Percentiles rank a stretch among this genome's conserved stretches.
These are phyloP conservation scores for Trichosanthes truncata DNA, from an alignment of 306 rosid species.

Conservation along the genomic window DNA sequence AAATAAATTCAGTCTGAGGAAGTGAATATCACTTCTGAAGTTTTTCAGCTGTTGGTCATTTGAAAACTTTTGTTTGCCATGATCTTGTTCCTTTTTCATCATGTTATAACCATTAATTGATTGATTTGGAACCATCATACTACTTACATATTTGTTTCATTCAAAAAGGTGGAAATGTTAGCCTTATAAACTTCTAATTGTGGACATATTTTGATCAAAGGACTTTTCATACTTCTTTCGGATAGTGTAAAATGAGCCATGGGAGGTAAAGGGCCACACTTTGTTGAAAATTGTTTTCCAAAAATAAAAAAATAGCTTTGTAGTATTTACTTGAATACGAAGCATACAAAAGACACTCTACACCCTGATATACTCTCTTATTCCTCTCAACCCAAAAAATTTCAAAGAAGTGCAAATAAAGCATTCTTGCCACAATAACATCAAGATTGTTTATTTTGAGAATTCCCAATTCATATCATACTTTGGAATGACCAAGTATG, in stretches of 20 bases:
- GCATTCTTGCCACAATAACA: background rate
- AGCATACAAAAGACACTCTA: background rate
- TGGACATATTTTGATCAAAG: background rate
- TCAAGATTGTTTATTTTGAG: background rate
- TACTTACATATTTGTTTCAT: background rate
- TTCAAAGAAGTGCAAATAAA: background rate
- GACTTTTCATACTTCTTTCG: background rate
- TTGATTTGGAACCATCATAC: background rate
- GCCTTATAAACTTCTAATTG: background rate
- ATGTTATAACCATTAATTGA: background rate
- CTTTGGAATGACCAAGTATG: background rate
- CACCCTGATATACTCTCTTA: background rate
- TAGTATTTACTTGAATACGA: background rate
- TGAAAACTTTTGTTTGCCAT: background rate
- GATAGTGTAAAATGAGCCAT: background rate
- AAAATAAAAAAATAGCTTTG: background rate
- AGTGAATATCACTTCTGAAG: background rate
- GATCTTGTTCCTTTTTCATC: background rate
- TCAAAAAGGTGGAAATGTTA: background rate
- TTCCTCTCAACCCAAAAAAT: background rate
- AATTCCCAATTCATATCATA: background rate
- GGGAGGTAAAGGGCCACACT: background rate
- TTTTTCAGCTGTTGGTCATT: background rate
- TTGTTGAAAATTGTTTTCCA: background rate
- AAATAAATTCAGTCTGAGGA: slow-evolving; percentile 1